Evolutionary conservation across 2,329 filamentous ascomycete species (phyloP), one percentile per base, ranked within the genome.

Genomic region (Bipolaris oryzae): DNA sequence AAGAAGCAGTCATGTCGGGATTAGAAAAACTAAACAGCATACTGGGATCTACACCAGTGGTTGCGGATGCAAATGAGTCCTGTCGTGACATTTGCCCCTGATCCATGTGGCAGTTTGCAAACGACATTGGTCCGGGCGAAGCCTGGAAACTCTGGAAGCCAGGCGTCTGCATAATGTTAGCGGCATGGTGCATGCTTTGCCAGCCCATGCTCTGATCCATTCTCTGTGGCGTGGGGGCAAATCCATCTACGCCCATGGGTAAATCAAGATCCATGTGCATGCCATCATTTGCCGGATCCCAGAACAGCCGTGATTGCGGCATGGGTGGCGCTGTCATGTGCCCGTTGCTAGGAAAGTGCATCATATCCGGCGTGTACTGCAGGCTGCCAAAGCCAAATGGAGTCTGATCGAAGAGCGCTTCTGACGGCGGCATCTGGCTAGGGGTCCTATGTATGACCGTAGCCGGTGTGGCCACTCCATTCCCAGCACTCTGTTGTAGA

Each of bases 321-420:
- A 84, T 81, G 46, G 82, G 79, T 23, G 85, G 84, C n/a, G 84
- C 84, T 9, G 83, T 81, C 47, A 81, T 79, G 9, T 83, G 80
- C 21, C 81, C 83, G n/a, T 80, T 71, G 37, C 80, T 78, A 21
- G 76, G 76, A 58, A 84, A 79, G 39, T 82, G 81, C 61, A 85
- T 83, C 56, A 85, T 75, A 56, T 85, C 83, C 5, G 84, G 84
- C 2, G 85, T 85, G 60, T 84, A 84, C 50, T 85, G 84, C 25
- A 86, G 71, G 54, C 79, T 80, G 5, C 79, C 77, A 64, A 83
- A 84, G 21, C 85, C 78, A 61, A 79, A 72, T 28, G 79, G 68
- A 16, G 74, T 74, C 41, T 75, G 70, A 25, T 70, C 77, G 67
- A 70, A 74, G 35, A 74, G 53, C n/a, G 62, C 66, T 33, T 70